Percentiles rank a stretch among this genome's conserved stretches.
phyloP scores from a whole-genome alignment of 1,284 basidiomycete genomes.

The Coriolopsis trogii region DNA sequence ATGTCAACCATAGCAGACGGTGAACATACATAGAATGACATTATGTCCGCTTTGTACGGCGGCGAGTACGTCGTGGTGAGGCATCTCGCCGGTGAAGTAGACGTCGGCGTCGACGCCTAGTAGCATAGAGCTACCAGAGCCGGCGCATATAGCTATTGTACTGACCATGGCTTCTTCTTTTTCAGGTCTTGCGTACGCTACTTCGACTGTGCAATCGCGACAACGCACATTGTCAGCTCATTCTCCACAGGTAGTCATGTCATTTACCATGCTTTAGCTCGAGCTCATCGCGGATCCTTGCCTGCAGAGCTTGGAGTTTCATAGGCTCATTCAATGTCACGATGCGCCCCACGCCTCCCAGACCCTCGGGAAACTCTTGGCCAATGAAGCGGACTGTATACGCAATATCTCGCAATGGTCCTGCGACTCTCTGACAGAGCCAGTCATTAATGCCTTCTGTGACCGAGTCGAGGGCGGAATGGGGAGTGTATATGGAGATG shows the following conservation, averaged over 20 bases:
- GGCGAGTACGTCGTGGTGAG: constrained; percentile 85
- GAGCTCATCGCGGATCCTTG: constrained; percentile 72
- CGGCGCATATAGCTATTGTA: constrained; percentile 83
- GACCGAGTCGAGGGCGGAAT: constrained; percentile 84
- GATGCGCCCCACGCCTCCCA: constrained; percentile 70
- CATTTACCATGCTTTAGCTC: constrained; percentile 60
- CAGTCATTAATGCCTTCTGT: constrained; percentile 88
- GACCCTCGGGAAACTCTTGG: constrained; percentile 25
- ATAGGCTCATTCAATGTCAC: constrained; percentile 62
- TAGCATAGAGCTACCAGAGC: constrained; percentile 80
- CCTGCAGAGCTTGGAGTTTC: constrained; percentile 59
- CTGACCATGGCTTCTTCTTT: constrained; percentile 36
- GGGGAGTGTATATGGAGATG: constrained; percentile 87
- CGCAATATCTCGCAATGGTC: constrained; percentile 24
- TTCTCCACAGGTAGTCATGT: neutral
- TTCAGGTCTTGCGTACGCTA: constrained; percentile 54
- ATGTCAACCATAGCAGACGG: neutral
- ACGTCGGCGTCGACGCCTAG: constrained; percentile 74
- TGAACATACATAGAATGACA: constrained; percentile 73
- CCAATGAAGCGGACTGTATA: constrained; percentile 23
- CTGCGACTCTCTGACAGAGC: constrained; percentile 42
- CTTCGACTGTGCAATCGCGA: constrained; percentile 86
- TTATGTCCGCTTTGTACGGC: constrained; percentile 71
- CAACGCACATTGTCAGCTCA: too few species aligned
- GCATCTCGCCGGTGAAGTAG: constrained; percentile 92